Evolutionary conservation across 2,329 filamentous ascomycete genomes (phyloP), one percentile per base, ranked within the genome.

Genomic region (Neofusicoccum umdonicola): DNA sequence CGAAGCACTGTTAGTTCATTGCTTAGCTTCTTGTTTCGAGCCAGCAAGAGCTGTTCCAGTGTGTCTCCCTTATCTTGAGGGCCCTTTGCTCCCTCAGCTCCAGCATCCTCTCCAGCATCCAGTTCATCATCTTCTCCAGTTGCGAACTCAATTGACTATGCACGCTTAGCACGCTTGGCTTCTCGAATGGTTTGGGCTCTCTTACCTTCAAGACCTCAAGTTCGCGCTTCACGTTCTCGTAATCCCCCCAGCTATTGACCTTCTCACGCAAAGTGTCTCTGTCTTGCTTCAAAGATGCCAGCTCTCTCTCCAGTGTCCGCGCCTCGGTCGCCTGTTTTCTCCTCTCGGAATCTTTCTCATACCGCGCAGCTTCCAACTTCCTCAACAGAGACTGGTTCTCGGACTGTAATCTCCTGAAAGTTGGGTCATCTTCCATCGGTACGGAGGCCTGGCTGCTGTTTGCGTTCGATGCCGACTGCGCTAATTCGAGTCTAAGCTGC

Each of bases 151-250:
- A 99, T 97, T 69, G 94, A 96, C 85, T 86, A 9, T 41, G 17
- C 9, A 37, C 12, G 12, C 60, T 72, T 52, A 74, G 69, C 22
- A 57, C 37, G 9, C 27, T 9, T 41, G 31, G 22, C 31, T 34
- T 9, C n/a, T 37, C n/a, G 31, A 12, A 52, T 51, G 39, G 7
- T 34, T 5, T 19, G 35, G 34, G 6, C 22, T 17, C 35, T 69
- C 73, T 65, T 73, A 85, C 85, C 76, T 97, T 97, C 66, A 99
- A 86, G 67, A 98, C 93, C 72, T 98, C 94, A 3, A 99, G 84
- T 77, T 99, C 96, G 68, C 96, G 91, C 79, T 95, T 97, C 54
- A 99, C 87, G 66, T 98, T 94, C 39, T 98, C 93, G 75, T 99
- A 99, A 76, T 99, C 95, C 69, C 87, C 87, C 88, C 92, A 96